Evolutionary conservation across 75 land plant genomes (phyloP), one percentile per base, ranked within the genome.

Genomic region (Isoetes taiwanensis): DNA sequence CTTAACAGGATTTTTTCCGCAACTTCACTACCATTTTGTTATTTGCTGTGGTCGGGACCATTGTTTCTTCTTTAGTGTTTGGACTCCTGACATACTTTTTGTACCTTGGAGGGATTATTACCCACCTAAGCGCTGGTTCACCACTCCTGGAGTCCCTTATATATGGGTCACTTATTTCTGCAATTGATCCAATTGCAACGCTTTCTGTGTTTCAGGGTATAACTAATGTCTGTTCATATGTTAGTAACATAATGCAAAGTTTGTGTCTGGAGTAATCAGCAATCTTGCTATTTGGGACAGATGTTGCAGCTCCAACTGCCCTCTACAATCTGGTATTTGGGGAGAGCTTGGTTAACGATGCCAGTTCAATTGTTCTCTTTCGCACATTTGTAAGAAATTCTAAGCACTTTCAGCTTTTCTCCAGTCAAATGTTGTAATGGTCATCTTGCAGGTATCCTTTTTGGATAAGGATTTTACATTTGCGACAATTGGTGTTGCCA

Each of bases 91-190:
- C 59, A 16, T 57, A 40, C 41, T 57, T 57, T 33, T 41, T 57
- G 17, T 30, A 30, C 11, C 41, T 57, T n/a, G 59, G 43, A 17
- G 59, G 56, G 30, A 17, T 57, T 1, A 40, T 57, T 33, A 57
- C 42, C 1, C 59, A 57, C 59, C 16, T 57, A 41, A 57, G 14
- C 41, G 14, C 37, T 14, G 59, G 24, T 31, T 29, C 59, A 41
- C 59, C 59, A 31, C 41, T 39, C 19, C 56, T 57, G 42, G 59
- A 57, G 42, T 57, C 59, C 34, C 59, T 57, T 3, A 57, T 57
- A 19, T 48, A 10, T 48, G 52, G 52, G 19, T 9, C 52, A 6
- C 52, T 48, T 19, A 48, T 48, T 10, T 48, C 52, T 9, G 52
- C 52, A 9, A 48, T 48, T n/a, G 52, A 48, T 48, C 52, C 52